A percentile compares a stretch with the other conserved stretches of the same genome.
Conservation (phyloP, 768 basidiomycete species). For the Hirschioporus abietinus region DNA sequence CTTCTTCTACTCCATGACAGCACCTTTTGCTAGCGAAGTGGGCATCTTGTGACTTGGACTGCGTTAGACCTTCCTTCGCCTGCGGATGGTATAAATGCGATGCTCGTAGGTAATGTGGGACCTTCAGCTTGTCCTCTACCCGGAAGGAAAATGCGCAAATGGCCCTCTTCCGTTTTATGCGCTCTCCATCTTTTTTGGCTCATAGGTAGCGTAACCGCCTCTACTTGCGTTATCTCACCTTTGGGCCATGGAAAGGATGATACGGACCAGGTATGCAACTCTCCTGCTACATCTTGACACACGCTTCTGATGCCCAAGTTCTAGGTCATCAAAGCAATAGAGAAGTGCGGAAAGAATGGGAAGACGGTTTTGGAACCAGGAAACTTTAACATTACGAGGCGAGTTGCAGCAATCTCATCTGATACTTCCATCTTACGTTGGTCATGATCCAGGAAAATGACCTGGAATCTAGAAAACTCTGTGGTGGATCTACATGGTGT, state of each 20-base stretch:
- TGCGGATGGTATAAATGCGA: background rate
- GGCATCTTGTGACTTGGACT: background rate
- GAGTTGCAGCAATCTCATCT: constrained; percentile 34
- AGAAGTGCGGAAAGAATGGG: constrained; percentile 42
- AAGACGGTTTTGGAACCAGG: constrained; percentile 40
- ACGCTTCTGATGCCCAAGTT: background rate
- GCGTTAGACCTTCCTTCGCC: background rate
- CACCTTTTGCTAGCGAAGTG: background rate
- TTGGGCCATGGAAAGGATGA: constrained; percentile 35
- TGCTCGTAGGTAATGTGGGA: background rate
- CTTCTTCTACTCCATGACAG: background rate
- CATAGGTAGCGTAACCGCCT: background rate
- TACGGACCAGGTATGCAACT: constrained; percentile 28
- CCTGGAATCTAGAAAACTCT: constrained; percentile 8
- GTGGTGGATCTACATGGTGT: constrained; percentile 8
- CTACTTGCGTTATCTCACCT: constrained; percentile 18
- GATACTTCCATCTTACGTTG: constrained; percentile 36
- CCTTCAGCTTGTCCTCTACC: background rate
- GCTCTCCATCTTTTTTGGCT: background rate
- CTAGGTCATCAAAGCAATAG: constrained; percentile 45
- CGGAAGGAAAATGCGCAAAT: background rate
- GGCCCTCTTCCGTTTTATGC: background rate
- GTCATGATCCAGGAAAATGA: constrained; percentile 9
- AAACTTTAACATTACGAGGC: constrained; percentile 49
- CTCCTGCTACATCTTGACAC: background rate